These are phyloP conservation scores for Fusarium phyllophilum DNA, from an alignment of 2,329 filamentous ascomycete species.

Conservation along the genomic window DNA sequence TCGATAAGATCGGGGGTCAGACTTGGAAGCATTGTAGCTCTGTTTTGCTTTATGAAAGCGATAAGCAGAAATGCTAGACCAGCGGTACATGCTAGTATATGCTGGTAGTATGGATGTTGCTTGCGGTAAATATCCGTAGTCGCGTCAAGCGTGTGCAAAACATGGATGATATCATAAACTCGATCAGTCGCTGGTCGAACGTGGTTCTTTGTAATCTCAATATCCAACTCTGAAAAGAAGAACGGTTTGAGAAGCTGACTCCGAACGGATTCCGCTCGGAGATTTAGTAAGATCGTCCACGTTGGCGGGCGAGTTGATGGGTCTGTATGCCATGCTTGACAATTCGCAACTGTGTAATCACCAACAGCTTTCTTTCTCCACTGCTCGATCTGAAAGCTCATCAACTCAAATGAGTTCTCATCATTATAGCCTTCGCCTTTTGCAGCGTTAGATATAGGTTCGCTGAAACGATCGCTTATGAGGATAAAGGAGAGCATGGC, in stretches of 20 bases:
- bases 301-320: constrained; percentile 19
- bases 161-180: constrained; percentile 23
- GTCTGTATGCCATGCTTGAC: constrained; percentile 10
- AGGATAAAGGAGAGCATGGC: constrained; percentile 31
- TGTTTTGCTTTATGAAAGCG: constrained; percentile 32
- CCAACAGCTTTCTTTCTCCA: constrained; percentile 42
- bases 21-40: constrained; percentile 7
- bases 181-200: constrained; percentile 18
- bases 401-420: constrained; percentile 42
- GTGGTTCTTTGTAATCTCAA: constrained; percentile 22
- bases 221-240: constrained; percentile 29
- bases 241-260: constrained; percentile 23
- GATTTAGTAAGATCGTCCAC: constrained; percentile 21
- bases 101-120: constrained; percentile 27
- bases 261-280: constrained; percentile 25
- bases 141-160: constrained; percentile 8
- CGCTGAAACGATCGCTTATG: constrained; percentile 25
- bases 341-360: constrained; percentile 9
- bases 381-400: constrained; percentile 46
- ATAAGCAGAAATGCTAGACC: constrained; percentile 23
- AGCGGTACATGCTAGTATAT: constrained; percentile 19
- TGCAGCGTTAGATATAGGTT: constrained; percentile 15
- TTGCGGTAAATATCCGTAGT: constrained; percentile 24
- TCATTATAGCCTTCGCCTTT: constrained; percentile 37
- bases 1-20: constrained; percentile 13